These are phyloP conservation scores for Phyllosticta citribraziliensis DNA, from an alignment of 2,329 filamentous ascomycete genomes.

Conservation along the genomic window DNA sequence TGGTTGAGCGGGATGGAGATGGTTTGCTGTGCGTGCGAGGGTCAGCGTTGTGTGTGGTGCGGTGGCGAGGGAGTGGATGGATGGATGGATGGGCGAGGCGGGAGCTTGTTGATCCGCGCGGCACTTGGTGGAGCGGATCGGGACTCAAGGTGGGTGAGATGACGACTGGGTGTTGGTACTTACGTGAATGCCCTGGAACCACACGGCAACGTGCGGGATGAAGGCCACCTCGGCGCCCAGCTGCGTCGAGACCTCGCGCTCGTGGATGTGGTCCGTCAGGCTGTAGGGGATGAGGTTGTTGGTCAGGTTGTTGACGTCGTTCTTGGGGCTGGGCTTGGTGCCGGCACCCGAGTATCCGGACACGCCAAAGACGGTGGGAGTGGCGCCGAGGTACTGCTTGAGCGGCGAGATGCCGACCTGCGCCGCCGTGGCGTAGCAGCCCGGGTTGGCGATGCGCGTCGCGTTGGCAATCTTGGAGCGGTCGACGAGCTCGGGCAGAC, in stretches of 20 bases:
- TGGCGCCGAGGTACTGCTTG: constrained; percentile 64
- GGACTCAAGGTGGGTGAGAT: not conserved
- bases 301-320: constrained; percentile 71
- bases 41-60: not conserved
- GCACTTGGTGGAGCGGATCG: not conserved
- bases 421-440: constrained; percentile 89
- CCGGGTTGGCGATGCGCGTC: constrained; percentile 80
- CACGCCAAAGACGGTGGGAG: constrained; percentile 80
- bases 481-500: constrained; percentile 74
- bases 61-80: not conserved
- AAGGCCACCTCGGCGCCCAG: constrained; percentile 70
- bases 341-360: constrained; percentile 92
- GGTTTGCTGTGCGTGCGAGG: constrained; percentile 50
- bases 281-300: constrained; percentile 89
- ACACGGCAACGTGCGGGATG: constrained; percentile 87
- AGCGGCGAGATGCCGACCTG: constrained; percentile 83
- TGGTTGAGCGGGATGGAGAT: constrained; percentile 82
- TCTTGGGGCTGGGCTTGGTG: constrained; percentile 89
- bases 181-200: constrained; percentile 88
- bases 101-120: not conserved
- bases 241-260: constrained; percentile 76
- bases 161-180: constrained; percentile 13
- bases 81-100: not conserved
- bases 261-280: constrained; percentile 88
- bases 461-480: constrained; percentile 67